Evolutionary conservation across 1,139 yeast genomes (phyloP), one percentile per base, ranked within the genome.

Genomic region (Pichia sp.): DNA sequence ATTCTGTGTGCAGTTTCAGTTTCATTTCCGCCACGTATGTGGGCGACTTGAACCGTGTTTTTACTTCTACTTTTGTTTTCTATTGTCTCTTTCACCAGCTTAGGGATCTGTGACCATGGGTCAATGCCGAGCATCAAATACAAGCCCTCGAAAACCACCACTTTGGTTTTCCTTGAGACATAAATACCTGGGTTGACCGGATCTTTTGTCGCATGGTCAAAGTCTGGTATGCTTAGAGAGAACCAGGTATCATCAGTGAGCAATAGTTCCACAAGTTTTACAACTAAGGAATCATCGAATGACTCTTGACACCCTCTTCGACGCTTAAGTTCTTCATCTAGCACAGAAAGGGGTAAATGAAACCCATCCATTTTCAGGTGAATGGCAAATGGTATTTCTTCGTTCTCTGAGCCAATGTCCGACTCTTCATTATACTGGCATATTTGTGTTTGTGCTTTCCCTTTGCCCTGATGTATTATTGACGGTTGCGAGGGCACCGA

Each of bases 291-390:
- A 5, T 88, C 78, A 67, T 92, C 91, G 71, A 91, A 91, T 0
- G 97, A 90, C 64, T 78, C 81, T 0, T 96, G 95, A 0, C 96
- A 87, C 0, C 97, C 97, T 52, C 97, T 77, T 60, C 90, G 73
- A 43, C 72, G 68, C 42, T 82, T 71, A 0, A 96, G 93, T 43
- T 72, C 75, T 6, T 66, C 74, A 0, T 88, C 75, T 36, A 92
- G 72, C 52, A 80, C 78, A 0, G 68, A 60, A 45, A 93, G 71
- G 10, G 90, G 83, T 36, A 83, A 74, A 67, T 92, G 98, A 66
- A 79, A 92, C 10, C 98, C 98, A 71, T 92, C 97, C 85, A 81
- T 83, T 10, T 85, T 83, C 1, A 84, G 72, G 30, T 73, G 72
- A 58, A 73, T 73, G 4, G 67, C 66, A 56, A 62, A 61, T 9